phyloP scores from a whole-genome alignment of 345 rosid genomes.

The Eucalyptus pauciflora region DNA sequence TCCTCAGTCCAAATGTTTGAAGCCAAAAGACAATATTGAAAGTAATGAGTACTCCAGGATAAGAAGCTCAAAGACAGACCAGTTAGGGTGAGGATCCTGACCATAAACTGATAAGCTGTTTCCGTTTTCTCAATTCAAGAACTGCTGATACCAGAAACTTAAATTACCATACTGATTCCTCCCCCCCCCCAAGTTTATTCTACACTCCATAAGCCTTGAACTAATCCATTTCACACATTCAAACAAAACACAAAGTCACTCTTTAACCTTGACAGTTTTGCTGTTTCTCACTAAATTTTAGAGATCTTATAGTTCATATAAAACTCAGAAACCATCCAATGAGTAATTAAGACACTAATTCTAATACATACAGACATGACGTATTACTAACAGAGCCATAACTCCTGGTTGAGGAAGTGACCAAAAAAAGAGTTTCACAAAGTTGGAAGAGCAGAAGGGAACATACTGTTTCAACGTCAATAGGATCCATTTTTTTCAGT shows the following conservation, averaged over 20 bases:
- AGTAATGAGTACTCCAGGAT: neutral
- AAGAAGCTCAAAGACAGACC: neutral
- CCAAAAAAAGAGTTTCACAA: neutral
- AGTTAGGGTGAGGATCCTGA: neutral
- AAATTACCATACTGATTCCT: neutral
- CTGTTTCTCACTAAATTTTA: neutral
- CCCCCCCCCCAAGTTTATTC: neutral
- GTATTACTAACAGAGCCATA: neutral
- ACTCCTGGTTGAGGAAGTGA: neutral
- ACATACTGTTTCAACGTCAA: constrained; percentile 85
- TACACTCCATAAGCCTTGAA: neutral
- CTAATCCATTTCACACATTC: neutral
- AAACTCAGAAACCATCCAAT: neutral
- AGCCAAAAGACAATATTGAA: neutral
- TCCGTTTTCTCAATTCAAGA: neutral
- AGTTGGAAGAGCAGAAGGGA: neutral
- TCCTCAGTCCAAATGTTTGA: neutral
- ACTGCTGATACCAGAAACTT: neutral
- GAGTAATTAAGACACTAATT: neutral
- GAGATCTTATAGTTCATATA: neutral
- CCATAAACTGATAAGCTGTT: neutral
- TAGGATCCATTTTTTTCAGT: constrained; percentile 82
- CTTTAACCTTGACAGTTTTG: neutral
- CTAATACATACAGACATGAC: neutral
- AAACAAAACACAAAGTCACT: neutral